Evolutionary conservation across 2,329 filamentous ascomycete species (phyloP), one percentile per base, ranked within the genome.

Genomic region (Alternaria solani): DNA sequence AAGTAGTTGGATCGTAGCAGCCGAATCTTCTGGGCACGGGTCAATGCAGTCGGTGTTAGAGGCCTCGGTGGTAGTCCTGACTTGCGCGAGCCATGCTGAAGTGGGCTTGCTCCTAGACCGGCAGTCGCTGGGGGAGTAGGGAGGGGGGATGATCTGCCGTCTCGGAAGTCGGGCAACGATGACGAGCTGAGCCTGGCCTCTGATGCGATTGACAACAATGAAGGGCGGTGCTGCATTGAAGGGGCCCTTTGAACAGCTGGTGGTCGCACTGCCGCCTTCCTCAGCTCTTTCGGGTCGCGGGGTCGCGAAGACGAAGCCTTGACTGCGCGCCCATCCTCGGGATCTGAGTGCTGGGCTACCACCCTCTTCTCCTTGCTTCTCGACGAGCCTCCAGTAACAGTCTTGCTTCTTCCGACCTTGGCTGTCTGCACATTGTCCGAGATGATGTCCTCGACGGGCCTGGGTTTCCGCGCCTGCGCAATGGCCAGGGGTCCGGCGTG

Each of bases 1-100:
- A 94, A 95, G 76, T 95, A 95, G 75, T 95, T 92, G 61, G 93
- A 91, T 57, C 91, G 84, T 62, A 95, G 75, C 9, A 93, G 79
- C 49, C 88, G 88, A n/a, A 88, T 85, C 75, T 92, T 92, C 74
- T 94, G 90, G 11, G 82, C 78, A 5, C 81, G 76, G 1, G 88
- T 87, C 72, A 94, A 80, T 23, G 90, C 85, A n/a, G 83, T 85
- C 2, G 88, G 83, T 16, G 81, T 87, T 12, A 88, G 75, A 5
- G 85, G 78, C 5, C 84, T 84, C 67, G 89, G 80, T 68, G 65
- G 78, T 71, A 79, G 88, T 2, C 89, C 87, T 77, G 91, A 51
- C 67, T 88, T 78, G 51, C 81, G 74, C 36, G 68, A 63, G n/a
- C 75, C 60, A 51, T 79, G 78, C 26, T 74, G 70, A 32, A 73